Conservation (phyloP, 2,329 filamentous ascomycete genomes). For the Cercospora citrullina region DNA sequence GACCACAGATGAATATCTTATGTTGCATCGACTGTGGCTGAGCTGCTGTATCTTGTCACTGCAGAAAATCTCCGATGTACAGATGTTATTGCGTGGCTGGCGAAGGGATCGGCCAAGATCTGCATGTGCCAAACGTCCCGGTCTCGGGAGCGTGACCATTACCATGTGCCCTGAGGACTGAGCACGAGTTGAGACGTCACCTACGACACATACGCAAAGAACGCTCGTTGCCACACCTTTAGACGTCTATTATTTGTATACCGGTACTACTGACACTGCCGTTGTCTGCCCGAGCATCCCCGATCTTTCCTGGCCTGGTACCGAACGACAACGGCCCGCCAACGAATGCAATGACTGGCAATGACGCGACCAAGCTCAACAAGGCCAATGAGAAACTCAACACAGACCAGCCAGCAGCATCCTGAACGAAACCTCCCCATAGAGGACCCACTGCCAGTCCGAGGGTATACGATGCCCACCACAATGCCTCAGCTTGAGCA, state of each 20-base stretch:
- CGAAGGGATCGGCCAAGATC: neutral
- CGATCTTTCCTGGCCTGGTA: neutral
- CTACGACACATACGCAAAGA: neutral
- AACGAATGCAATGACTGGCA: neutral
- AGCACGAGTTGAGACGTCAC: neutral
- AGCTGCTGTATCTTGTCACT: neutral
- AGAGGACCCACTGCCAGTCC: conserved; percentile 10
- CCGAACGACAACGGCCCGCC: neutral
- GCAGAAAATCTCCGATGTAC: neutral
- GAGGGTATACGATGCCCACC: conserved; percentile 6
- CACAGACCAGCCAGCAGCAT: conserved; percentile 11
- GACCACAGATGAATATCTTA: neutral
- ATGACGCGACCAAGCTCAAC: neutral
- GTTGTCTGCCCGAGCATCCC: neutral
- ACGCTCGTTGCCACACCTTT: neutral
- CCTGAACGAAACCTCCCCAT: conserved; percentile 12
- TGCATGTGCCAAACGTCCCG: neutral
- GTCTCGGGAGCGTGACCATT: neutral
- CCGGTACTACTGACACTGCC: neutral
- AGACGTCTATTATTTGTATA: neutral
- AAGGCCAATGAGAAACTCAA: conserved; percentile 6
- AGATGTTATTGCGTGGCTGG: neutral
- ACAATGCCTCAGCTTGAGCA: conserved; percentile 12
- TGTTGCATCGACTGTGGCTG: neutral
- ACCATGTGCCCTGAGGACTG: neutral